A percentile compares a stretch with the other conserved stretches of the same genome.
These are phyloP conservation scores for Sicyos baderoa DNA, from an alignment of 306 rosid species.

Conservation along the genomic window DNA sequence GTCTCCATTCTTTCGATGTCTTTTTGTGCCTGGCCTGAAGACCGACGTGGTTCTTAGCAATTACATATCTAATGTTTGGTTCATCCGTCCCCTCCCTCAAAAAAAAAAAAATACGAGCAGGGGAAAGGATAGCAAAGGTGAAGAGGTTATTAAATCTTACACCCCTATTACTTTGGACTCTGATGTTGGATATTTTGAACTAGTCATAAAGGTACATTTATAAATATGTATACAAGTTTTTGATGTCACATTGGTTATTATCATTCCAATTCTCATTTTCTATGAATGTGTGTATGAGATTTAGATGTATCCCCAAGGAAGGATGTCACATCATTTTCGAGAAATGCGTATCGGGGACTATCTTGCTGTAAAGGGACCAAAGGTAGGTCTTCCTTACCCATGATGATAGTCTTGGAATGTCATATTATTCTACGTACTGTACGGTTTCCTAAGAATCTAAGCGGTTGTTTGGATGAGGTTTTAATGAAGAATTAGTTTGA, in stretches of 20 bases:
- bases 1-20: too few relatives aligned
- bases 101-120: slow-evolving; percentile 32
- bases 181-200: slow-evolving; percentile 81
- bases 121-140: slow-evolving; percentile 82
- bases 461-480: too few relatives aligned
- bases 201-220: slow-evolving; percentile 70
- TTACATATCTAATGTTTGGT: background rate
- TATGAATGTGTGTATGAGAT: background rate
- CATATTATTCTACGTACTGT: background rate
- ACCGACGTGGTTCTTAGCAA: background rate
- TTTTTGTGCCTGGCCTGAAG: too few relatives aligned
- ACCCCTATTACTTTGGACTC: slow-evolving; percentile 95
- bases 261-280: slow-evolving; percentile 4
- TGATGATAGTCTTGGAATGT: background rate
- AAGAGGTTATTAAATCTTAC: slow-evolving; percentile 78
- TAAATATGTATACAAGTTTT: background rate
- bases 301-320: slow-evolving; percentile 99
- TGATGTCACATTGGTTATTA: background rate
- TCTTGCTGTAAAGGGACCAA: slow-evolving; percentile 88
- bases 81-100: background rate
- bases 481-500: too few relatives aligned
- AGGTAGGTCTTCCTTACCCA: slow-evolving; percentile 38
- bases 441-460: background rate
- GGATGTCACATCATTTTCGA: slow-evolving; percentile 96
- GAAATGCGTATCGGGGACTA: slow-evolving; percentile 81